Base-by-base conservation (phyloP, 2,329 filamentous ascomycete species). In the Ophiostoma sp. region DNA sequence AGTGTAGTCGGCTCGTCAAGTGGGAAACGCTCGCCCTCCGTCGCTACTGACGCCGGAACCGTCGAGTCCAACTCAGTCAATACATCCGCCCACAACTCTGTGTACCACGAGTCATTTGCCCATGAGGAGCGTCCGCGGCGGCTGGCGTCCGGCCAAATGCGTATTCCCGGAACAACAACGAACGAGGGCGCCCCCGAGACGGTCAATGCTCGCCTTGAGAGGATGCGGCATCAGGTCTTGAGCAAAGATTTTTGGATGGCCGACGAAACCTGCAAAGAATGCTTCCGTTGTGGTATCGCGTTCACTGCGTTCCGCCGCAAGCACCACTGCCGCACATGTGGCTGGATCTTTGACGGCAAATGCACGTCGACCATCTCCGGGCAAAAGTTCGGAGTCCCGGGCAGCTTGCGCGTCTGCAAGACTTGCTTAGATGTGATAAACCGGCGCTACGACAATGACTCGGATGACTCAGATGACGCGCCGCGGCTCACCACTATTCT, bases 191-290 rank as follows among this genome's bases (percentile, higher is more conserved):
- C 82, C 5, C 83, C 84, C 2, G 86, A 86, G 69, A 80, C 82
- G 65, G 85, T 88, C 69, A 88, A 81, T 73, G 83, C 85, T 8
- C 83, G 85, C 67, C 79, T 89, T 6, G 86, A 87, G 65, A 89
- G 90, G 73, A 89, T 97, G 82, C 87, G 90, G 71, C 91, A 92
- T 74, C 93, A 94, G 75, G 89, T 99, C 7, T 80, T 98, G 63
- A 96, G 91, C 76, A 95, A 93, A 75, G 93, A 98, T 73, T 98
- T 97, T 74, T 98, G 94, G 95, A 99, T 99, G 95, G 91, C 93
- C 70, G 95, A 99, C 76, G 95, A 98, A 75, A 97, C 96, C 71
- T 96, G 94, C 70, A 98, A 96, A 76, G 94, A 97, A 74, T 99
- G 95, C 75, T 99, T 97, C 76, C 86, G 92, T 62, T 99, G 95